Percentiles rank a stretch among this genome's conserved stretches.
phyloP scores from a whole-genome alignment of 805 yeast genomes.

The Cyberlindnera euphorbiae region DNA sequence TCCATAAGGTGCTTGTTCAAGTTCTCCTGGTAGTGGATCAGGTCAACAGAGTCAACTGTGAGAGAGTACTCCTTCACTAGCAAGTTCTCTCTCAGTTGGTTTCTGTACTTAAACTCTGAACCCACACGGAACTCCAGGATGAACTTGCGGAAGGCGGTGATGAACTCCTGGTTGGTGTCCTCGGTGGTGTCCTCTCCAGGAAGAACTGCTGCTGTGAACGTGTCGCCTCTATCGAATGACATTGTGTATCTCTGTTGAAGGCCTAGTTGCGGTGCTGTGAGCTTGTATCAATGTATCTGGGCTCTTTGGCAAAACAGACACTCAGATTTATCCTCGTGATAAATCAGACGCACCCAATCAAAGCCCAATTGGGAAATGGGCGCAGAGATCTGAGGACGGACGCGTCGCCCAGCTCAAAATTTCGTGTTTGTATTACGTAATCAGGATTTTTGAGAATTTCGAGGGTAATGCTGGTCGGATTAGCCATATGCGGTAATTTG shows the following conservation, averaged over 20 bases:
- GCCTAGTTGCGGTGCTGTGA: too few relatives aligned
- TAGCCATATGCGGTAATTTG: not conserved
- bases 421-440: not conserved
- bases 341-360: too few relatives aligned
- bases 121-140: conserved; percentile 81
- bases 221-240: conserved; percentile 42
- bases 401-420: too few relatives aligned
- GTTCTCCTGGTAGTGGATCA: conserved; percentile 85
- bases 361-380: conserved; percentile 11
- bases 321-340: too few relatives aligned
- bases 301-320: too few relatives aligned
- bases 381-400: conserved; percentile 1
- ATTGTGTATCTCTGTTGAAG: conserved; percentile 5
- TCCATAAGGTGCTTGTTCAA: conserved; percentile 78
- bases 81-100: conserved; percentile 83
- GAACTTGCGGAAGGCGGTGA: conserved; percentile 75
- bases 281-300: too few relatives aligned
- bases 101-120: conserved; percentile 80
- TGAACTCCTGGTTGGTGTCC: conserved; percentile 61
- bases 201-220: conserved; percentile 73
- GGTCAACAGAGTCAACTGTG: conserved; percentile 74
- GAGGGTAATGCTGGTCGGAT: too few relatives aligned
- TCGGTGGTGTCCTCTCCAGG: conserved; percentile 76
- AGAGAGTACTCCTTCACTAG: conserved; percentile 69
- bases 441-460: too few relatives aligned